Conservation (phyloP, 2,329 filamentous ascomycete species). For the Elsinoe fawcettii region DNA sequence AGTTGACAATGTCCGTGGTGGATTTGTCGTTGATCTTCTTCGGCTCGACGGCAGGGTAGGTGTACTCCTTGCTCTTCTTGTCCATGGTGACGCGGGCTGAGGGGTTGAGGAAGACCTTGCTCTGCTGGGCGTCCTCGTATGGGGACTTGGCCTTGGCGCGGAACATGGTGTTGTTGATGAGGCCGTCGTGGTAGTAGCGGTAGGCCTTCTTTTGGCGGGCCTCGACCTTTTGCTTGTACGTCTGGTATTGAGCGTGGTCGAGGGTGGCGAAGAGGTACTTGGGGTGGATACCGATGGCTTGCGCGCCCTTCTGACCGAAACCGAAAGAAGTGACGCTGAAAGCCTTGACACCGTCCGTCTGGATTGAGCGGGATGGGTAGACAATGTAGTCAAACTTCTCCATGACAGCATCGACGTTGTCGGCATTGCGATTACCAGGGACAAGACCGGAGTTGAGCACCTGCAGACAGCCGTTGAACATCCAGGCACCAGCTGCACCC, state of each 20-base stretch:
- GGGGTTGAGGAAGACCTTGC: constrained; percentile 86
- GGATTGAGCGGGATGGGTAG: constrained; percentile 88
- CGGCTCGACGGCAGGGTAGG: constrained; percentile 62
- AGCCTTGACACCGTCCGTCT: constrained; percentile 96
- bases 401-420: constrained; percentile 94
- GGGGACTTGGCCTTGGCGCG: constrained; percentile 88
- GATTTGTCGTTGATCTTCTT: constrained; percentile 55
- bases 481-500: constrained; percentile 98
- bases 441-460: constrained; percentile 90
- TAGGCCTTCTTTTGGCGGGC: constrained; percentile 97
- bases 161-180: constrained; percentile 97
- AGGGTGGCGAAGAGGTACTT: constrained; percentile 94
- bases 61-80: constrained; percentile 76
- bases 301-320: constrained; percentile 97
- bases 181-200: constrained; percentile 94
- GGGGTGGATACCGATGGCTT: constrained; percentile 93
- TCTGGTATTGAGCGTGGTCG: constrained; percentile 70
- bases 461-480: constrained; percentile 97
- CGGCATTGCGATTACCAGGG: constrained; percentile 93
- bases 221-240: constrained; percentile 82
- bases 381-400: constrained; percentile 97
- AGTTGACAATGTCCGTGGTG: constrained; percentile 69
- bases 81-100: constrained; percentile 76
- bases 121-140: constrained; percentile 81
- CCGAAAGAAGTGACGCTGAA: constrained; percentile 99